Evolutionary conservation across 1,139 yeast genomes (phyloP).

Genomic region (Petasospora rhodanensis): DNA sequence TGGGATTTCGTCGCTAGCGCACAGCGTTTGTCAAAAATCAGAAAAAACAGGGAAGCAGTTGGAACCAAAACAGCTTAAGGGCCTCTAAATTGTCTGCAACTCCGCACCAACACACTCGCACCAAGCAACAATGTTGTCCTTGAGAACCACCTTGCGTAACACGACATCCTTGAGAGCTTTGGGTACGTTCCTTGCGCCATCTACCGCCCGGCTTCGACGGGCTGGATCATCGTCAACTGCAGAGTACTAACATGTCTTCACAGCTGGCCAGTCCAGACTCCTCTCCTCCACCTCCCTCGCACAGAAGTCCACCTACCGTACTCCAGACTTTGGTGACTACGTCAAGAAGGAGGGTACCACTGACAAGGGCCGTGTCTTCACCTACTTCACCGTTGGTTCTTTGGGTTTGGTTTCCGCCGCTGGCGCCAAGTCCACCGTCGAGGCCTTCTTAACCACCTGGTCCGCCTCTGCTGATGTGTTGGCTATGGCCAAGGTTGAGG

Average conservation of each 20-base stretch:
- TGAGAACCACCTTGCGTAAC: slow-evolving; percentile 48
- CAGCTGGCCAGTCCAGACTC: slow-evolving; percentile 36
- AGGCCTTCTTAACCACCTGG: slow-evolving; percentile 88
- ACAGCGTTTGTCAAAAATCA: background rate
- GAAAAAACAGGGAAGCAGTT: slow-evolving; percentile 9
- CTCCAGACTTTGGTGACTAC: slow-evolving; percentile 86
- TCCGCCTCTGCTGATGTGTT: slow-evolving; percentile 98
- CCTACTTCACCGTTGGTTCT: slow-evolving; percentile 98
- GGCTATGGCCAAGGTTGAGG: slow-evolving; percentile 99
- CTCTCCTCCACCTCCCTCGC: slow-evolving; percentile 46
- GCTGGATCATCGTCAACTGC: background rate
- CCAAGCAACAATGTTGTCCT: slow-evolving; percentile 33
- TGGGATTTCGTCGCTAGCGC: slow-evolving; percentile 16
- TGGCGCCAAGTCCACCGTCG: slow-evolving; percentile 97
- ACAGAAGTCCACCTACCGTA: slow-evolving; percentile 75
- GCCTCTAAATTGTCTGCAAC: too few species aligned
- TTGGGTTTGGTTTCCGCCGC: slow-evolving; percentile 92
- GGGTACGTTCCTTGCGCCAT: slow-evolving; percentile 23
- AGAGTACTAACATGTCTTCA: slow-evolving; percentile 14
- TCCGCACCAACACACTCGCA: slow-evolving; percentile 8
- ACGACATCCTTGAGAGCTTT: slow-evolving; percentile 42
- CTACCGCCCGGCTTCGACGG: too few species aligned
- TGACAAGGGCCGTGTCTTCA: slow-evolving; percentile 74
- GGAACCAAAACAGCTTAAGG: too few species aligned
- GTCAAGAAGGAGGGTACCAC: slow-evolving; percentile 67